phyloP scores from a whole-genome alignment of 176 grass and related monocot species.

The Carex kokanica region DNA sequence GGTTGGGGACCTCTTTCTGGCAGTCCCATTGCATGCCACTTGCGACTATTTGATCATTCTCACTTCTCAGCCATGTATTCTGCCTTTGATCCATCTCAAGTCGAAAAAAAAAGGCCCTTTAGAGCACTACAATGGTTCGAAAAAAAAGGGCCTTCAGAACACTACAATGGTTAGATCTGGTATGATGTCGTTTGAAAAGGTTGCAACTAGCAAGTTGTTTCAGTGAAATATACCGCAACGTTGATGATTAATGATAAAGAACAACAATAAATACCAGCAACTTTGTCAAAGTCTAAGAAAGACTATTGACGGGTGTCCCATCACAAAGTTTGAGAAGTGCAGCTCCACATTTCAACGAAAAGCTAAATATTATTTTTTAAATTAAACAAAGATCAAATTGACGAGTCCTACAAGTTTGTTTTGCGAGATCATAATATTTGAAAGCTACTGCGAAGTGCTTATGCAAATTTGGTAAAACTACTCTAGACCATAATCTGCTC shows the following conservation, averaged over 20 bases:
- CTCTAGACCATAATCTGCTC: slow-evolving; percentile 73
- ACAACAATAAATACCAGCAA: background rate
- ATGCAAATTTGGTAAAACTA: slow-evolving; percentile 25
- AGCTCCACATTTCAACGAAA: no score
- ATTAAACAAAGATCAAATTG: background rate
- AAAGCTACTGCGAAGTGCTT: background rate
- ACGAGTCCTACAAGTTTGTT: background rate
- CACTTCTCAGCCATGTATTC: background rate
- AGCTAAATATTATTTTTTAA: no score
- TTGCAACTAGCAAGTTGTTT: background rate
- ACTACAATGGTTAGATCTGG: background rate
- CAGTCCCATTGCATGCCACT: background rate
- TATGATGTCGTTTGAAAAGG: background rate
- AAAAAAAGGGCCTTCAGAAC: background rate
- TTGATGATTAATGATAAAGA: background rate
- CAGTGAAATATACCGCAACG: background rate
- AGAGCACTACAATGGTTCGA: background rate
- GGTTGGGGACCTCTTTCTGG: background rate
- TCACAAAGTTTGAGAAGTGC: no score
- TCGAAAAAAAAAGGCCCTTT: background rate
- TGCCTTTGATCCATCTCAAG: background rate
- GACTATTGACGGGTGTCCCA: no score
- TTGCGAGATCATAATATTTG: background rate
- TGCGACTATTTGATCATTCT: background rate
- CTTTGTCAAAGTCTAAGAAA: background rate